Conservation (phyloP, 805 yeast genomes). For the Pichia kluyveri region DNA sequence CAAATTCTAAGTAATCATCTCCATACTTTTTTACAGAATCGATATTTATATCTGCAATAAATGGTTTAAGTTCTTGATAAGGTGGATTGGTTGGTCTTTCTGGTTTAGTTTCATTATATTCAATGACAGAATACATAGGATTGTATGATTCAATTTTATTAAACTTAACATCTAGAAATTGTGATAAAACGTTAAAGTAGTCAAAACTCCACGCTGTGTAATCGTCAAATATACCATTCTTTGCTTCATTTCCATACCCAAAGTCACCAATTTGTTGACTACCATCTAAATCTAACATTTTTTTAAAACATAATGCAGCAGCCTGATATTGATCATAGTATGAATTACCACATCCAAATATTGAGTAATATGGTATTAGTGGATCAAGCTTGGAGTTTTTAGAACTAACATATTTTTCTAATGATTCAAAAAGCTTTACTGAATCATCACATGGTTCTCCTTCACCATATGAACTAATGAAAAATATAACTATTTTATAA, state of each 20-base stretch:
- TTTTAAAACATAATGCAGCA: slow-evolving; percentile 52
- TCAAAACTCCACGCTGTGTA: slow-evolving; percentile 83
- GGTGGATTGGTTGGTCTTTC: slow-evolving; percentile 12
- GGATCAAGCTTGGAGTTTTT: slow-evolving; percentile 7
- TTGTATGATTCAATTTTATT: slow-evolving; percentile 33
- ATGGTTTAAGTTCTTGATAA: slow-evolving; percentile 39
- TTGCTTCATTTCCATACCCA: slow-evolving; percentile 90
- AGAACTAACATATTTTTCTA: slow-evolving; percentile 14
- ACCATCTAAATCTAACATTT: slow-evolving; percentile 47
- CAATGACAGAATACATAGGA: slow-evolving; percentile 44
- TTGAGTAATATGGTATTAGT: slow-evolving; percentile 38
- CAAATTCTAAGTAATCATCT: slow-evolving; percentile 54
- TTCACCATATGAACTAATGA: slow-evolving; percentile 90
- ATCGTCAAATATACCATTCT: slow-evolving; percentile 86
- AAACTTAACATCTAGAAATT: neutral
- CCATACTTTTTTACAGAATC: slow-evolving; percentile 50
- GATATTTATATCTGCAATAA: slow-evolving; percentile 46
- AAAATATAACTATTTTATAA: slow-evolving; percentile 32
- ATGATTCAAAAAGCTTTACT: slow-evolving; percentile 39
- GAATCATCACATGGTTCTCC: slow-evolving; percentile 97
- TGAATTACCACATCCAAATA: slow-evolving; percentile 88
- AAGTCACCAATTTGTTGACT: slow-evolving; percentile 52
- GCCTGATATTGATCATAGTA: slow-evolving; percentile 85
- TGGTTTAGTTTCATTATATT: slow-evolving; percentile 7
- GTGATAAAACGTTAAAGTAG: slow-evolving; percentile 36